phyloP scores from a whole-genome alignment of 2,329 filamentous ascomycete species.

The Chaetomium olivaceum region DNA sequence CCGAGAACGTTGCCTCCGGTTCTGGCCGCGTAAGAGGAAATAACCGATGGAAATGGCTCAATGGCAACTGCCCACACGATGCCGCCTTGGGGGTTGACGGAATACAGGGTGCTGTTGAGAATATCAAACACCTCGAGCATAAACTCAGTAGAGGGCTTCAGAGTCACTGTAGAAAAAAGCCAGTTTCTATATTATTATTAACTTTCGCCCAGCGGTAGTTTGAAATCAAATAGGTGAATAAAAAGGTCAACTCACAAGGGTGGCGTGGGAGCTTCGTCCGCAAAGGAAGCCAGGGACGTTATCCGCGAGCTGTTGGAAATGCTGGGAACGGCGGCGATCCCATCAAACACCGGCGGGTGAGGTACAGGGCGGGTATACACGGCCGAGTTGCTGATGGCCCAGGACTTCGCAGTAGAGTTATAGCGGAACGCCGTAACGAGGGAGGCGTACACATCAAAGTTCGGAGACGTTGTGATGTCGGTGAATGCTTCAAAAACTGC shows the following conservation, averaged over 20 bases:
- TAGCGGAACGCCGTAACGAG: constrained; percentile 3
- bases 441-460: constrained; percentile 6
- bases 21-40: constrained; percentile 8
- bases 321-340: constrained; percentile 6
- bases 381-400: constrained; percentile 14
- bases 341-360: constrained; percentile 1
- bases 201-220: background rate
- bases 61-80: constrained; percentile 9
- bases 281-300: constrained; percentile 1
- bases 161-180: constrained; percentile 4
- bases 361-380: constrained; percentile 9
- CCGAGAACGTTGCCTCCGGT: constrained; percentile 14
- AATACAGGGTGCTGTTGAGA: constrained; percentile 12
- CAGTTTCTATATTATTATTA: background rate
- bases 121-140: constrained; percentile 15
- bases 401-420: constrained; percentile 8
- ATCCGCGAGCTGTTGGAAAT: constrained; percentile 10
- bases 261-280: constrained; percentile 9
- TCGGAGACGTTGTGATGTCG: constrained; percentile 1
- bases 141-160: constrained; percentile 9
- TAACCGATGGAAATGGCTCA: constrained; percentile 4
- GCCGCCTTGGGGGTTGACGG: constrained; percentile 13
- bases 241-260: constrained; percentile 1
- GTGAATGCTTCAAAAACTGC: constrained; percentile 4
- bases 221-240: background rate